Evolutionary conservation across 2,329 filamentous ascomycete species (phyloP), one percentile per base, ranked within the genome.

Genomic region (Colletotrichum melonis): DNA sequence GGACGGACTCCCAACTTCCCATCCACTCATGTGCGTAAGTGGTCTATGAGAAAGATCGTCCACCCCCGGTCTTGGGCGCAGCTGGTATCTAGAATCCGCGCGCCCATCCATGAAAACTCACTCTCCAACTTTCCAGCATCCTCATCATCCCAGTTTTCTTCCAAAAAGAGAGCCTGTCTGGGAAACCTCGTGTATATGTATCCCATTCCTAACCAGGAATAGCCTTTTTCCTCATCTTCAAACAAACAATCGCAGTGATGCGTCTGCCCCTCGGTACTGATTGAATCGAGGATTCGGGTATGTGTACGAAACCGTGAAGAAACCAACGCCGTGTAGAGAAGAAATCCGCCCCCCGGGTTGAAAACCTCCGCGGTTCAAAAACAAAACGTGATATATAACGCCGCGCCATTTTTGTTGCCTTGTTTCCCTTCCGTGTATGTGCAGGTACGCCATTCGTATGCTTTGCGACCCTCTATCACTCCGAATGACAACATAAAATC

Each of bases 391-490:
- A 49, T 49, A 49, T 22, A 49, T 11, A 73, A 72, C 71, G 67
- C 71, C 71, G 3, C 30, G 35, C 32, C 49, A 24, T 56, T 72
- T 74, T 74, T 62, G 62, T 73, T 63, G 38, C 72, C 62, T 30
- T 32, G 22, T 32, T 11, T 63, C 60, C 60, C 16, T 59, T 35
- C 38, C 62, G 68, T 72, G 54, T 74, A 75, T 75, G 71, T 75
- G 57, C 69, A 57, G 72, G 69, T 69, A 46, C 72, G 72, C 72
- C 72, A 54, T 67, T 74, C 72, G 63, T 75, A 65, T 75, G 68
- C 72, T 72, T 72, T 63, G 74, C 74, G 68, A 67, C 74, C 72
- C 56, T 74, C 52, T 69, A 60, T 26, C 55, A 32, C 67, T 62
- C 28, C 58, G 14, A 11, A 38, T 49, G 32, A 69, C n/a, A 49